Base-by-base conservation (phyloP, 2,329 filamentous ascomycete genomes). In the Diaporthe longicolla region DNA sequence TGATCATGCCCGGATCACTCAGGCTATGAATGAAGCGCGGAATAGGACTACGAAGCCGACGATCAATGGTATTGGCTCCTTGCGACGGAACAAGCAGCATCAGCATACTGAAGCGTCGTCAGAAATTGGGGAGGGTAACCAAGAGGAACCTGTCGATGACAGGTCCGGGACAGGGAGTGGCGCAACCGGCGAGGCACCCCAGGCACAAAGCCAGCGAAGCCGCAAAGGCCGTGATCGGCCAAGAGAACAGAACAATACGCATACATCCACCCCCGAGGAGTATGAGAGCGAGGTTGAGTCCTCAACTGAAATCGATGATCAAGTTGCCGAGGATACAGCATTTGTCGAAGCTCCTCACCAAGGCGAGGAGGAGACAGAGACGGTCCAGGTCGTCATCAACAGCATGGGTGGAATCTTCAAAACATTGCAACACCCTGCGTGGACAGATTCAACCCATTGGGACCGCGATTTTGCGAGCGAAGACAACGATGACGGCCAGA, bases 321-420 rank as follows among this genome's bases (percentile, higher is more conserved):
- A 48, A 43, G 17, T 35, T 32, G 52, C 45, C 21, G 72, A 74
- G 19, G 68, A 75, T 4, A 29, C 55, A 17, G 68, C 45, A 21
- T 75, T 69, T 48, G 61, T 74, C 52, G 71, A 75, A 37, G 37
- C 74, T 24, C 74, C 68, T 55, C 58, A 45, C 24, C 35, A 61
- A 50, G 15, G 26, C 29, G 55, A 71, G 15, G 55, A 71, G 15
- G 19, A 6, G 29, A 29, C 54, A 17, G 9, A 45, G 7, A 57
- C 58, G 32, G 72, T 73, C 26, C 26, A 61, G 13, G 24, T 70
- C 32, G 9, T 48, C 0, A 40, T 75, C 54, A 70, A 69, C 24
- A 71, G 72, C 48, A 29, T 75, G 45, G 59, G 59, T 4, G 74
- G 71, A 11, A 74, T 75, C 1, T 37, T 73, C 19, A 69, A 58